Evolutionary conservation across 208 protist species (phyloP), one percentile per base, ranked within the genome.

Genomic region (Leishmania braziliensis): DNA sequence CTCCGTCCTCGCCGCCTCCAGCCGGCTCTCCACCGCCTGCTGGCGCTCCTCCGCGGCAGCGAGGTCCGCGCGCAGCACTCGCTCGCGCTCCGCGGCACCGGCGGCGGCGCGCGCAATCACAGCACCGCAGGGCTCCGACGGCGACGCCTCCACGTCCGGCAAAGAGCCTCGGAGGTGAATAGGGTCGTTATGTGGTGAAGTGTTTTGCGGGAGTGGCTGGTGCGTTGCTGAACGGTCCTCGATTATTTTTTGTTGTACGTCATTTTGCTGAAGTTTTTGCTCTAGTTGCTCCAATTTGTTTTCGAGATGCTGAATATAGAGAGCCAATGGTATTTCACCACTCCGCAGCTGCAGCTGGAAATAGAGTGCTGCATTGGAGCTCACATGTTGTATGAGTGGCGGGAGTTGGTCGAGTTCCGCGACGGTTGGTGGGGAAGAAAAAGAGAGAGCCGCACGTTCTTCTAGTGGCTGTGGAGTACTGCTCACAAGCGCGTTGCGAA

Each of bases 41-140:
- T 39, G 36, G 36, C 36, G 36, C 36, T 39, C 26, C 75, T 0
- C 79, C 70, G n/a, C 12, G 16, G 51, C 51, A 5, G 53, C 53
- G 5, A 58, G 18, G 18, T 58, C 53, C 10, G 53, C 53, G 53
- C 53, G 53, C 53, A 58, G 53, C 6, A 23, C 53, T 46, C 75
- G 81, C 75, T 79, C 81, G 69, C 82, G 76, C 77, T 81, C 82
- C 18, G 72, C 77, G 29, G 78, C 78, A 2, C 14, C 72, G 36
- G 71, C 70, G 26, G 81, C 70, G 3, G 81, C 76, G 20, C 81
- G 81, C 69, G 39, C 75, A 23, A 10, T n/a, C 36, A 0, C 79
- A 48, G 16, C 53, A 16, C 18, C 53, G 53, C 5, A 16, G 12
- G 75, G 23, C 12, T 43, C 43, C 36, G 39, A 46, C n/a, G 72